Conservation (phyloP, 179 eudicot species). For the Drosera spatulata region DNA sequence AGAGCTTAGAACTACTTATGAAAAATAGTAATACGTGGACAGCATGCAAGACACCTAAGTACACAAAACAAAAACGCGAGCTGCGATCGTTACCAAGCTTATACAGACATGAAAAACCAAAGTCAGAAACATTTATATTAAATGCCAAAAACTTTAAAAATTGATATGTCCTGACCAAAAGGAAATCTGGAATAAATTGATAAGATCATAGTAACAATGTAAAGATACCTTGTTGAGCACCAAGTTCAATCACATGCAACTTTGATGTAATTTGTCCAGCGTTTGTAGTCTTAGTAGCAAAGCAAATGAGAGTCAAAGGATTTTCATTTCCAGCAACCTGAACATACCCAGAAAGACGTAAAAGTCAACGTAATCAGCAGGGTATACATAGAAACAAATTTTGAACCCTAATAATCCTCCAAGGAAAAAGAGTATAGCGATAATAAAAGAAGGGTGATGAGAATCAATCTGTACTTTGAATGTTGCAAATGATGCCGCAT, state of each 20-base stretch:
- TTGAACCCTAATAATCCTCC: not conserved
- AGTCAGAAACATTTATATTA: too few species aligned
- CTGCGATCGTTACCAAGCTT: too few species aligned
- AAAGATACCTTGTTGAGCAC: conserved; percentile 76
- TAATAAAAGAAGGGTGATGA: not conserved
- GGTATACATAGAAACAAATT: not conserved
- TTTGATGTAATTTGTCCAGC: conserved; percentile 82
- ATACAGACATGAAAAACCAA: too few species aligned
- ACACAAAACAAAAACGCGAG: too few species aligned
- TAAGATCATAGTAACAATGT: not conserved
- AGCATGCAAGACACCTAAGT: too few species aligned
- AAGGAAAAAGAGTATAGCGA: not conserved
- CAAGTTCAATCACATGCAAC: conserved; percentile 88
- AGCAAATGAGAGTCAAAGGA: conserved; percentile 64
- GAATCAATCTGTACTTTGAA: conserved; percentile 35
- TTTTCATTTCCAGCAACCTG: conserved; percentile 84
- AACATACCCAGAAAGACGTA: not conserved
- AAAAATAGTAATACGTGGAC: too few species aligned
- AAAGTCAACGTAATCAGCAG: not conserved
- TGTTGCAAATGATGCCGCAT: conserved; percentile 85
- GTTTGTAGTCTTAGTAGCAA: conserved; percentile 78
- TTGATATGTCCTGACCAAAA: not conserved
- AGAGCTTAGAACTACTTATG: not conserved
- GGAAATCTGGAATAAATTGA: not conserved
- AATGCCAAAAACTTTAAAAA: too few species aligned